Evolutionary conservation across 1,139 yeast genomes (phyloP), one percentile per base, ranked within the genome.

Genomic region (Pneumocystis sp.): DNA sequence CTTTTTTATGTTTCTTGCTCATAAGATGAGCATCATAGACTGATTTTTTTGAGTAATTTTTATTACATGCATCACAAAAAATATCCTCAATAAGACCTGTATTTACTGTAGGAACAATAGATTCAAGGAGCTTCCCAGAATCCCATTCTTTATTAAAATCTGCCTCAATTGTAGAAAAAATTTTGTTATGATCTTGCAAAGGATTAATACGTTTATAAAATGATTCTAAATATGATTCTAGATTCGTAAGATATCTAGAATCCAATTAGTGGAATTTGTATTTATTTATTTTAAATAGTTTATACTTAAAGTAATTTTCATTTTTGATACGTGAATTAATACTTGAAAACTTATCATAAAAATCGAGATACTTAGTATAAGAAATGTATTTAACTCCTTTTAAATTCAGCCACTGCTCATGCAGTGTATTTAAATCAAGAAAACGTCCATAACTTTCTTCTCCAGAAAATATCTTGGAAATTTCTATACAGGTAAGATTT

Each of bases 1-100:
- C 65, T 69, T 85, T 85, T 66, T 79, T 75, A 73, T 93, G 97
- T 70, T 86, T 87, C 72, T 87, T 87, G 0, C 97, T 96, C 1
- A 72, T 70, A 42, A 89, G 74, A 77, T 93, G 97, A 1, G 82
- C 85, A 10, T 80, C 76, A 72, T 79, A 90, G 0, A 89, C 95
- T 0, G 89, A 76, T 45, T 77, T 77, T 65, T 86, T 86, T 15
- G 87, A 77, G 73, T 89, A 90, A 44, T 73, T 66, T 71, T 84
- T 87, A 56, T 81, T 79, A 73, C 97, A 93, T 0, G 82, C 81
- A 5, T 75, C 70, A 72, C 97, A 93, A 70, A 75, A 86, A 0
- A 81, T 61, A 17, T 67, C 66, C 19, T 65, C 64, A 67, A 65
- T 19, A 29, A 63, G 68, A 8, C 62, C 68, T 10, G 65, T 61